These are phyloP conservation scores for Ophiostoma sp. DNA, from an alignment of 2,329 filamentous ascomycete species.

Conservation along the genomic window DNA sequence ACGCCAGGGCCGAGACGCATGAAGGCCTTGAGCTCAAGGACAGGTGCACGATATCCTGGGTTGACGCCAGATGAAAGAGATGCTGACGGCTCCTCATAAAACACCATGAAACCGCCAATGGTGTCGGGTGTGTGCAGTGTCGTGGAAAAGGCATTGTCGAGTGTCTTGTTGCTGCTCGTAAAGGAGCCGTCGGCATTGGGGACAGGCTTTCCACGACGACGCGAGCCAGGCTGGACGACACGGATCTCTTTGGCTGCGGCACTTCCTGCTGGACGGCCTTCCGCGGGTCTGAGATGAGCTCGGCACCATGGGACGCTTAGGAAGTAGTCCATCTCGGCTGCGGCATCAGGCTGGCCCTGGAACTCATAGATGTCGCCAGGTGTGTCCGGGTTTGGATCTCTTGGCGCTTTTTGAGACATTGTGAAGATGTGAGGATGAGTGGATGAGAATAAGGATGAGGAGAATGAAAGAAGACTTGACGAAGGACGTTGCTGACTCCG, in stretches of 20 bases:
- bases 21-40: conserved; percentile 39
- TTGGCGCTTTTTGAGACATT: neutral
- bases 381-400: neutral
- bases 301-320: conserved; percentile 51
- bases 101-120: conserved; percentile 47
- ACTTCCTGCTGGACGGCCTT: conserved; percentile 5
- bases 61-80: neutral
- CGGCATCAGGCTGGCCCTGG: conserved; percentile 1
- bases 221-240: conserved; percentile 40
- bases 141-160: conserved; percentile 41
- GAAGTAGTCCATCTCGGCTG: conserved; percentile 34
- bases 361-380: conserved; percentile 10
- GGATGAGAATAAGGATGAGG: neutral
- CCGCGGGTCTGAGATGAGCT: conserved; percentile 43
- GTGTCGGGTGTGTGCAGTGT: conserved; percentile 54
- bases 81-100: conserved; percentile 42
- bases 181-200: conserved; percentile 11
- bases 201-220: conserved; percentile 41
- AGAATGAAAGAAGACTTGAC: neutral
- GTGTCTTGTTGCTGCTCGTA: conserved; percentile 7
- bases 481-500: neutral
- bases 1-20: conserved; percentile 50
- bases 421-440: neutral
- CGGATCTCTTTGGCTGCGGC: conserved; percentile 32
- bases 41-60: conserved; percentile 12